Percentiles rank a stretch among this genome's conserved stretches.
Conservation (phyloP, 2,329 filamentous ascomycete species). For the Curvularia eragrostidis region DNA sequence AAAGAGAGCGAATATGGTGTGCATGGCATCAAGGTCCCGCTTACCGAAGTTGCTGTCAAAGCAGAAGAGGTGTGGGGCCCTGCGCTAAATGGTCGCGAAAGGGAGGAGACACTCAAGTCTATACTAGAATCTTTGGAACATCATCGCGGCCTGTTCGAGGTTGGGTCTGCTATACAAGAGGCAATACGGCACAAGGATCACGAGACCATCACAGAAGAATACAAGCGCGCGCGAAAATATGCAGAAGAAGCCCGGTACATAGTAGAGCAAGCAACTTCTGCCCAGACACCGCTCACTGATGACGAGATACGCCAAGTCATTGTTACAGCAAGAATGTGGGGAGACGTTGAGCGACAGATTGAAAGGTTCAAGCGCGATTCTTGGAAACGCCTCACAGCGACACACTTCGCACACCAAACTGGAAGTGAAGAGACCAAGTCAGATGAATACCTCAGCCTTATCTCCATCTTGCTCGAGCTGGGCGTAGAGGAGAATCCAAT, state of each 20-base stretch:
- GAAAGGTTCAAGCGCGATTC: constrained; percentile 86
- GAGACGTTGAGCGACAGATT: constrained; percentile 87
- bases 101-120: constrained; percentile 83
- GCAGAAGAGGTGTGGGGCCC: constrained; percentile 98
- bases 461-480: constrained; percentile 85
- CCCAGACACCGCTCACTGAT: constrained; percentile 69
- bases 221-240: constrained; percentile 80
- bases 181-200: constrained; percentile 92
- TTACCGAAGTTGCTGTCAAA: constrained; percentile 89
- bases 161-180: constrained; percentile 77
- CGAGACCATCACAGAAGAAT: constrained; percentile 85
- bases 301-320: constrained; percentile 84
- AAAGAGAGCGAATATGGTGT: constrained; percentile 73
- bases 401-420: constrained; percentile 62
- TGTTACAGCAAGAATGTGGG: constrained; percentile 91
- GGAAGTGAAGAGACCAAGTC: constrained; percentile 59
- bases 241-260: constrained; percentile 78
- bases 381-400: constrained; percentile 79
- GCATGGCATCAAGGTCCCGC: constrained; percentile 75
- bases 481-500: constrained; percentile 96
- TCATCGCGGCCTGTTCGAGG: constrained; percentile 81
- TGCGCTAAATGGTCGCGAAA: constrained; percentile 86
- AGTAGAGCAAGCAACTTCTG: constrained; percentile 60
- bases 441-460: constrained; percentile 92
- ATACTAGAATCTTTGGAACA: constrained; percentile 78